Conservation (phyloP, 2,329 filamentous ascomycete species). For the Huntiella omanensis region DNA sequence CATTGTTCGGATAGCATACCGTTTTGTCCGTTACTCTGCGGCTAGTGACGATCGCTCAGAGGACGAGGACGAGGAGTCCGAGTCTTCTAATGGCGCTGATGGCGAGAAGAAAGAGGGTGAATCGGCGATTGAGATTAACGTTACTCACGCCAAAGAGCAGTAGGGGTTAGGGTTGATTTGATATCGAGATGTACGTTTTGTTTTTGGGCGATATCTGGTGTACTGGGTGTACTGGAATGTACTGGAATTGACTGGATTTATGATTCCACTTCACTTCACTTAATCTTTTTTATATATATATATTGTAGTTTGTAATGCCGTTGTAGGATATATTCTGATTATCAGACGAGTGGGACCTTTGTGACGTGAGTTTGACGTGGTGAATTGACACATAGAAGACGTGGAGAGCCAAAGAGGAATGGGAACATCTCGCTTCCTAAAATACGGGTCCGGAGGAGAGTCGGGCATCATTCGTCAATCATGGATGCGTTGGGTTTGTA, state of each 20-base stretch:
- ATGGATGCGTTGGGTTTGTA: no score
- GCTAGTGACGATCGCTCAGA: slow-evolving; percentile 57
- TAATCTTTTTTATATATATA: neutral
- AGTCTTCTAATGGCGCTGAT: slow-evolving; percentile 20
- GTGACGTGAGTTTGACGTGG: no score
- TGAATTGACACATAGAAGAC: no score
- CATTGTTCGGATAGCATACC: slow-evolving; percentile 55
- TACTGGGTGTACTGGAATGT: no score
- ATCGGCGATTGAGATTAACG: slow-evolving; percentile 11
- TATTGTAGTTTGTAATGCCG: neutral
- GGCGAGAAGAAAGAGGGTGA: slow-evolving; percentile 16
- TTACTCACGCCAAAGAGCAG: neutral
- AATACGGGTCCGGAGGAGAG: no score
- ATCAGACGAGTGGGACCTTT: no score
- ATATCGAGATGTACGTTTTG: no score
- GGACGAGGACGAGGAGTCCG: slow-evolving; percentile 39
- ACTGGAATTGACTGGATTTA: neutral
- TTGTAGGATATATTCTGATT: neutral
- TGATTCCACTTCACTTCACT: neutral
- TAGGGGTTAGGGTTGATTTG: neutral
- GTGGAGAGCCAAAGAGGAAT: no score
- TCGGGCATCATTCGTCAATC: no score
- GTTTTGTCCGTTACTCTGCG: slow-evolving; percentile 42
- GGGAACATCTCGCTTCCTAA: no score
- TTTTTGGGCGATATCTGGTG: no score